Evolutionary conservation across 1,139 yeast genomes (phyloP), one percentile per base, ranked within the genome.

Genomic region (Suzukiozyma palmioleophila): DNA sequence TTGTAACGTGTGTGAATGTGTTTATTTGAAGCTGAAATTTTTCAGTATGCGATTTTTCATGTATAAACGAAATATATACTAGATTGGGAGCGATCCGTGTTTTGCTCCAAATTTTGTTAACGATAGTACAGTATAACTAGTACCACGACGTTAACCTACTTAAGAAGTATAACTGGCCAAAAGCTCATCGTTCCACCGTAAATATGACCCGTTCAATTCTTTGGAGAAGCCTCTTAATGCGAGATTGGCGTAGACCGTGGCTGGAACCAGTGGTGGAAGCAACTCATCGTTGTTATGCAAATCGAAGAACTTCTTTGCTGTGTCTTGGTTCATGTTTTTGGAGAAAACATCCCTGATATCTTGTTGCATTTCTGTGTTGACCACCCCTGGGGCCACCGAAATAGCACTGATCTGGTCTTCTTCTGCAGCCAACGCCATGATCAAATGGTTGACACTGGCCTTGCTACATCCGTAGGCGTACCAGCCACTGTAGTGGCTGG

Each of bases 321-420:
- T 71, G 14, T 73, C 78, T 1, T 69, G 63, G 1, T 71, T 64
- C 96, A 88, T 87, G 28, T 64, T 62, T 9, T 54, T 48, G 1
- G 79, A 78, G 51, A 75, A 75, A 43, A 52, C 55, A 18, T 77
- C 81, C 53, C 97, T 76, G 42, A 90, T 88, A 42, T 77, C 81
- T 10, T 52, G 56, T 62, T 90, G 97, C 97, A 90, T 90, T 15
- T 66, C 69, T 0, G 97, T 89, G 56, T 85, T 88, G 2, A 90
- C 97, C 1, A 87, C 95, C 3, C 97, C 97, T 0, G 97, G 97
- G 2, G 96, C 96, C 18, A 90, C 72, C 0, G 96, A 70, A 9
- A 87, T 64, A 3, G 85, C 69, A 36, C 66, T 65, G 15, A 89
- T 65, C 0, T 69, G 75, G 2, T 68, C 61, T 55, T 85, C 90